Evolutionary conservation across 371 early-diverging fungal species (phyloP).

Genomic region (Mortierella sp.): DNA sequence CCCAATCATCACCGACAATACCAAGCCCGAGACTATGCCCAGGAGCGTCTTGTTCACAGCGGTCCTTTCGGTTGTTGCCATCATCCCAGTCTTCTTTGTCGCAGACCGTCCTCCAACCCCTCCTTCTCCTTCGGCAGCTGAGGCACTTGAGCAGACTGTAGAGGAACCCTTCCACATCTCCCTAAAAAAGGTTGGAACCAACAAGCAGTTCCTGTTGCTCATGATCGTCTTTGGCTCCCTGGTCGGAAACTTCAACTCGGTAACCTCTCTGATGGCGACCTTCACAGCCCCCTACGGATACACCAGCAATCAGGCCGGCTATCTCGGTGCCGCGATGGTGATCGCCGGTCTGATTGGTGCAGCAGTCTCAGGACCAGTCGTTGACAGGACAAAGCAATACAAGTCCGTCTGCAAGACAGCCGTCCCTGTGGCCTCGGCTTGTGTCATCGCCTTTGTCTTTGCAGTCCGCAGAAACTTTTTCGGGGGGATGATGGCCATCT

Average conservation of each 20-base stretch:
- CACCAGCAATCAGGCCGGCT: conserved; percentile 67
- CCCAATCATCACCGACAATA: conserved; percentile 61
- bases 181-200: conserved; percentile 62
- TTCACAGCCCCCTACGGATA: conserved; percentile 77
- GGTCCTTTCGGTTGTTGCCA: conserved; percentile 59
- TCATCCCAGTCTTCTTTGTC: conserved; percentile 65
- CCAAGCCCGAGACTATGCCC: conserved; percentile 54
- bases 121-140: conserved; percentile 60
- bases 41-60: conserved; percentile 64
- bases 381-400: conserved; percentile 67
- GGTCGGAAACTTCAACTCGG: conserved; percentile 74
- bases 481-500: conserved; percentile 60
- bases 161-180: conserved; percentile 62
- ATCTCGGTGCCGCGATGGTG: conserved; percentile 68
- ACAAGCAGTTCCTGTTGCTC: conserved; percentile 69
- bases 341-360: conserved; percentile 68
- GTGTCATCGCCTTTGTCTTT: conserved; percentile 63
- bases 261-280: conserved; percentile 72
- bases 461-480: conserved; percentile 61
- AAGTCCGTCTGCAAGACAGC: conserved; percentile 59
- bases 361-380: conserved; percentile 65
- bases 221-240: conserved; percentile 67
- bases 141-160: conserved; percentile 37
- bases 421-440: conserved; percentile 63
- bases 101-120: conserved; percentile 64